Evolutionary conservation across 2,329 filamentous ascomycete species (phyloP), one percentile per base, ranked within the genome.

Genomic region (Exophiala sideris): DNA sequence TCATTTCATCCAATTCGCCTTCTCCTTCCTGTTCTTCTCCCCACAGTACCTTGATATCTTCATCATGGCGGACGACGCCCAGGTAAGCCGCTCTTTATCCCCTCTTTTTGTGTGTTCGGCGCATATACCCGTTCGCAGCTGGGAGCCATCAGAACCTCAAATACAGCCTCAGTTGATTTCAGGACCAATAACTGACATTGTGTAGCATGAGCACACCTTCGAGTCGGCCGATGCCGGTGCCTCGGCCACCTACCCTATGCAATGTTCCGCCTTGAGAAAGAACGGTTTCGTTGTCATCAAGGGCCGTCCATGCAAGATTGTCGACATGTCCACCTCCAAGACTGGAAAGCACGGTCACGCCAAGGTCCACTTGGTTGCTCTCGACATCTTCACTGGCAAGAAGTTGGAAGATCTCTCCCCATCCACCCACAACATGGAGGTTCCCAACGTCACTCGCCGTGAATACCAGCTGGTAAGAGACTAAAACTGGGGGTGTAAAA

Each of bases 301-400:
- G 87, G 80, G 83, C 79, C 94, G 94, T 70, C 95, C 94, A 70
- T 99, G 94, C 91, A 99, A 97, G 89, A 99, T 99, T 71, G 89
- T 97, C 77, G 94, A 99, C 74, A 99, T 99, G 95, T 96, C 91
- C 68, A 99, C 94, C 82, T 99, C 94, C 77, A 99, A 99, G 91
- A 99, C 94, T 67, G 94, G 94, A 80, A 99, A 99, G 90, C 94
- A 99, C 88, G 94, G 94, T 78, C 95, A 99, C 89, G 94, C 94
- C 80, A 99, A 99, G 87, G 94, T 99, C 76, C 92, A 99, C 81
- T 81, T 99, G 70, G 88, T 96, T 71, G 94, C 91, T 73, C 85
- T 95, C 76, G 94, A 99, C 77, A 97, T 99, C 82, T 99, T 99
- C 87, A 99, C 91, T 65, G 83, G 83, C 85, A 99, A 96, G 89